Base-by-base conservation (phyloP, 2,329 filamentous ascomycete species). In the Apiospora kogelbergensis region DNA sequence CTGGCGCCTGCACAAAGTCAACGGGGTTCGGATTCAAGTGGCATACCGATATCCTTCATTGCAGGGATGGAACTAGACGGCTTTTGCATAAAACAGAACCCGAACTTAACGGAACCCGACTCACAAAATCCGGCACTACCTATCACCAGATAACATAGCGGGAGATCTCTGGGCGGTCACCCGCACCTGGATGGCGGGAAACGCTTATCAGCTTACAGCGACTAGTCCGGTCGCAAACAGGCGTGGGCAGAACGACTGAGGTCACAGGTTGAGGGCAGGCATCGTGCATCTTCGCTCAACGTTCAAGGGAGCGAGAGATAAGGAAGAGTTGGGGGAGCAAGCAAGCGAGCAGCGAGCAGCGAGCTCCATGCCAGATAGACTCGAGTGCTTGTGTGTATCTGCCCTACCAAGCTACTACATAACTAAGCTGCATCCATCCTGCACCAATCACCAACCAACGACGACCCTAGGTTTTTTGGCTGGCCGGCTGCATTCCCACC, bases 81-180 rank as follows among this genome's bases (percentile, higher is more conserved):
- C 17, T 20, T 60, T 60, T 60, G 53, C 53, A 60, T 60, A 60
- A 60, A 60, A 60, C 53, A 60, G 13, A 60, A 60, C 17, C 53
- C 53, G 53, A 60, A 60, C 53, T n/a, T 37, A 37, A 60, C 53
- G 53, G 53, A 37, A 9, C 53, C 53, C 53, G 53, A 60, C 53
- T n/a, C 53, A 6, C 30, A 60, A 60, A 60, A 37, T 60, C 53
- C 53, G 53, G 33, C 30, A 20, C 15, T 13, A 20, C 40, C 26
- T 6, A 6, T 10, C 17, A 22, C 11, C 45, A 13, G 48, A 33
- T 17, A 30, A 15, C 24, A 17, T 33, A 57, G 26, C 48, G 48
- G 48, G 24, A 57, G 24, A 57, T 57, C 48, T 33, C 48, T 57
- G 24, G 6, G 26, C 48, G 15, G 48, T 30, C 48, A 57, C 48